phyloP scores from a whole-genome alignment of 352 stramenopile species.

The Elongisporangium anandrum region DNA sequence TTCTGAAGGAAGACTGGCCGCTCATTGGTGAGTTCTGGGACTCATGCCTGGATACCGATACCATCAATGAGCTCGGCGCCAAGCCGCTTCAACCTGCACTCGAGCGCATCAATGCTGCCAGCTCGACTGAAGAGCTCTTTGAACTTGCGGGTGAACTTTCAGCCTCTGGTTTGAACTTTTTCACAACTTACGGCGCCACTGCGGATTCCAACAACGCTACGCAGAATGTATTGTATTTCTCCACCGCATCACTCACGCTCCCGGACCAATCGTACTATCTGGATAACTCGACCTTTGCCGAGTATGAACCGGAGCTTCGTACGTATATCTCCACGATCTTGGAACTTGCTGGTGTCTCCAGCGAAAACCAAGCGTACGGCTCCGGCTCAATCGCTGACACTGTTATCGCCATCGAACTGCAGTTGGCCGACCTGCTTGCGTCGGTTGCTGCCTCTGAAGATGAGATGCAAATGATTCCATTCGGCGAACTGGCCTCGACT shows the following conservation, averaged over 20 bases:
- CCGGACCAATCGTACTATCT: slow-evolving; percentile 89
- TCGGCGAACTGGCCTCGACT: background rate
- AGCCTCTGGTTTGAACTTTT: slow-evolving; percentile 42
- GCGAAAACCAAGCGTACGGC: background rate
- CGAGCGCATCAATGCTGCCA: slow-evolving; percentile 24
- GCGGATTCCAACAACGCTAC: slow-evolving; percentile 71
- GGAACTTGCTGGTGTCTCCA: slow-evolving; percentile 22
- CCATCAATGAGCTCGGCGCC: slow-evolving; percentile 35
- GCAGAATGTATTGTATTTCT: slow-evolving; percentile 70
- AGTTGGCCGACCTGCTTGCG: slow-evolving; percentile 29
- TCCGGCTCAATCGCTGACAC: slow-evolving; percentile 4
- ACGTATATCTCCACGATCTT: slow-evolving; percentile 36
- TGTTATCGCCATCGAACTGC: slow-evolving; percentile 72
- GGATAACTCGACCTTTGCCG: slow-evolving; percentile 32
- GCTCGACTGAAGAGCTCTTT: slow-evolving; percentile 35
- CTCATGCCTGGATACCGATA: slow-evolving; percentile 56
- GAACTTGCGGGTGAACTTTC: slow-evolving; percentile 34
- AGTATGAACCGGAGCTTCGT: slow-evolving; percentile 27
- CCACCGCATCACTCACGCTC: slow-evolving; percentile 68
- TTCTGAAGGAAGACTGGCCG: slow-evolving; percentile 61
- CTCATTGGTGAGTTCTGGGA: slow-evolving; percentile 55
- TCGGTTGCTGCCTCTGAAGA: background rate
- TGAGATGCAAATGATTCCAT: background rate
- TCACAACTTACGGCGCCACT: slow-evolving; percentile 54
- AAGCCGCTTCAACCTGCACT: slow-evolving; percentile 35